Percentiles rank a stretch among this genome's conserved stretches.
These are phyloP conservation scores for Pseudogymnoascus sp. DNA, from an alignment of 2,329 filamentous ascomycete genomes.

Conservation along the genomic window DNA sequence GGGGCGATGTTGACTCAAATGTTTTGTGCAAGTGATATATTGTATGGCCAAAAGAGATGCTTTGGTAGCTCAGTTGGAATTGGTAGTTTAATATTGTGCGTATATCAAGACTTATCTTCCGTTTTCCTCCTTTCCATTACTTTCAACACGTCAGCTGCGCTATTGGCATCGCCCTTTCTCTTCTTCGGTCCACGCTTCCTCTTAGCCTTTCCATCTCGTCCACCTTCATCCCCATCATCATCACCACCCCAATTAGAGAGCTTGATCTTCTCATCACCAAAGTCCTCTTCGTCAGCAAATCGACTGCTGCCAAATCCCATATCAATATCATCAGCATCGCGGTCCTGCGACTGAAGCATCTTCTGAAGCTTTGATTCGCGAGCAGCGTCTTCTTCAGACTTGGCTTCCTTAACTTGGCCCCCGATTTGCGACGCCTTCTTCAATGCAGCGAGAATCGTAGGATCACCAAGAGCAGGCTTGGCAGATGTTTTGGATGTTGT, in stretches of 20 bases:
- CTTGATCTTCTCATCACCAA: slow-evolving; percentile 59
- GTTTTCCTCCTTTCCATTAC: slow-evolving; percentile 53
- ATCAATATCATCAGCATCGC: slow-evolving; percentile 87
- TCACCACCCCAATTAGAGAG: slow-evolving; percentile 57
- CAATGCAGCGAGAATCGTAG: slow-evolving; percentile 73
- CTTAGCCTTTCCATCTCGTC: slow-evolving; percentile 43
- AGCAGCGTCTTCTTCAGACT: slow-evolving; percentile 41
- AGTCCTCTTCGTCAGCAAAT: slow-evolving; percentile 80
- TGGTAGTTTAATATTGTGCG: not conserved
- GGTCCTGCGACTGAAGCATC: slow-evolving; percentile 65
- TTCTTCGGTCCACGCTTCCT: slow-evolving; percentile 67
- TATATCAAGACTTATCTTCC: slow-evolving; percentile 1
- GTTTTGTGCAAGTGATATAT: not conserved
- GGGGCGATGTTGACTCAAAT: not conserved
- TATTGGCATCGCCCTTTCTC: slow-evolving; percentile 72
- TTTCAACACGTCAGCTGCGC: slow-evolving; percentile 68
- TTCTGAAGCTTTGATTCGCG: slow-evolving; percentile 63
- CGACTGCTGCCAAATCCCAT: slow-evolving; percentile 87
- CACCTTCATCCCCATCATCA: slow-evolving; percentile 33
- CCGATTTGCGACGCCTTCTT: slow-evolving; percentile 69
- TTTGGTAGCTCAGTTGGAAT: not conserved
- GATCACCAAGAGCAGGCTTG: slow-evolving; percentile 56
- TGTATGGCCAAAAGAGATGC: not conserved
- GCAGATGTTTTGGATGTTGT: slow-evolving; percentile 31
- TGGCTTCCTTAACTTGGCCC: slow-evolving; percentile 33